phyloP scores from a whole-genome alignment of 768 basidiomycete species.

The Omphalotus guepiniiformis region DNA sequence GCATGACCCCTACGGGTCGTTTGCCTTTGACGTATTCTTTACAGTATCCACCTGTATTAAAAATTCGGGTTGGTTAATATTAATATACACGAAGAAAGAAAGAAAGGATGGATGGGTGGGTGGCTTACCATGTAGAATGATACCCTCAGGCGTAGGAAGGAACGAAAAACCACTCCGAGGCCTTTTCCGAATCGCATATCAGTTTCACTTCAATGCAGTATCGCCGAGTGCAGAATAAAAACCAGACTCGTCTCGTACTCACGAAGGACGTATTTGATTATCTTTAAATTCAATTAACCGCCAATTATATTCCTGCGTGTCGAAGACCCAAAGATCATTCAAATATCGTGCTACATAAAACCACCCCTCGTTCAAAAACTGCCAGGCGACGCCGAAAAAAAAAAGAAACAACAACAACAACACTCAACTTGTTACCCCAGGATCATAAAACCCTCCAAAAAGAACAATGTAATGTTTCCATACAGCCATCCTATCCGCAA shows the following conservation, averaged over 20 bases:
- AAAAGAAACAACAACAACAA: background rate
- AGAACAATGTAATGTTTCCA: conserved; percentile 88
- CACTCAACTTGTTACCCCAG: conserved; percentile 71
- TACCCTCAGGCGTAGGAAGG: conserved; percentile 70
- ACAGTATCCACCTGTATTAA: conserved; percentile 71
- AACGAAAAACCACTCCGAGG: conserved; percentile 85
- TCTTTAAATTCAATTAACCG: conserved; percentile 68
- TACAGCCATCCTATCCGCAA: conserved; percentile 64
- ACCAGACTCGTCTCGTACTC: conserved; percentile 20
- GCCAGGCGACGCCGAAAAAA: too few relatives aligned
- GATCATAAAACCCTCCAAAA: conserved; percentile 90
- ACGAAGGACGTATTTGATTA: conserved; percentile 74
- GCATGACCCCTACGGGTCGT: conserved; percentile 77
- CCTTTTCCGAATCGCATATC: conserved; percentile 26
- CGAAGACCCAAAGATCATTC: conserved; percentile 83
- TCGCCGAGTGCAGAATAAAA: too few relatives aligned
- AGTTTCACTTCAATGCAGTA: background rate
- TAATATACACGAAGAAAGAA: background rate
- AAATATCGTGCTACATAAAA: conserved; percentile 62
- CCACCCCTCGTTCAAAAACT: background rate
- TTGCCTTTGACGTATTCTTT: conserved; percentile 88
- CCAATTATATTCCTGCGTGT: conserved; percentile 86
- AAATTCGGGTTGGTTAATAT: too few relatives aligned
- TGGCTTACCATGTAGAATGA: conserved; percentile 66
- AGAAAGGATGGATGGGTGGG: background rate